Conservation (phyloP, 2,329 filamentous ascomycete species). For the Cordyceps cicadae region DNA sequence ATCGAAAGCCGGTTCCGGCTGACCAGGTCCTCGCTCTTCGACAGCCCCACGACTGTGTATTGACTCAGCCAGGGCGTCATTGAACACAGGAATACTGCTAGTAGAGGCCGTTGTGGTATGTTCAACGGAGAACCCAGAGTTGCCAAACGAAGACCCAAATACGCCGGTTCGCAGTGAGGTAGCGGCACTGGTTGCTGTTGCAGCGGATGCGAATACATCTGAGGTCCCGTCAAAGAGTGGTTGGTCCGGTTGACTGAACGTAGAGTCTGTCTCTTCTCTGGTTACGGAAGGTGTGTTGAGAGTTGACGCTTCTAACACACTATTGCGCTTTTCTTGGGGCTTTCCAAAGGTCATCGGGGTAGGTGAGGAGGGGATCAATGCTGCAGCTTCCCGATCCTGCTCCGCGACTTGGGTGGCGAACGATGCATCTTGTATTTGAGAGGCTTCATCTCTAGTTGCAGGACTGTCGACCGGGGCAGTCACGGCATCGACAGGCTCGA, state of each 20-base stretch:
- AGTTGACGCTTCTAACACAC: background rate
- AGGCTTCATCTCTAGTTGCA: constrained; percentile 29
- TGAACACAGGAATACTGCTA: constrained; percentile 9
- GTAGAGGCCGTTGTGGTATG: constrained; percentile 6
- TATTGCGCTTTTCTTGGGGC: background rate
- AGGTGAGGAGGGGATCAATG: constrained; percentile 8
- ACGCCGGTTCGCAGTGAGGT: background rate
- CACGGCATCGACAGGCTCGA: constrained; percentile 9
- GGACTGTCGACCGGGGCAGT: constrained; percentile 13
- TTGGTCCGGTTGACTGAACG: background rate
- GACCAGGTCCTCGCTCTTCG: background rate
- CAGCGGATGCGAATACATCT: background rate
- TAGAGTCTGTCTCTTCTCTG: background rate
- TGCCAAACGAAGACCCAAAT: background rate
- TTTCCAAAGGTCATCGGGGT: constrained; percentile 11
- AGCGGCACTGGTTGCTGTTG: background rate
- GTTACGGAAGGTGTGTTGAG: background rate
- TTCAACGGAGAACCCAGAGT: constrained; percentile 1
- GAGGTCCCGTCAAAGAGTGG: background rate
- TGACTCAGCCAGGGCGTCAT: constrained; percentile 4
- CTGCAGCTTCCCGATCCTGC: constrained; percentile 17
- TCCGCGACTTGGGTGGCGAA: constrained; percentile 22
- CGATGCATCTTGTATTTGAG: constrained; percentile 25
- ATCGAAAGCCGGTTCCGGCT: constrained; percentile 1
- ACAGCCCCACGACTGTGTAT: background rate